phyloP scores from a whole-genome alignment of 331 rosid species.

The Acacia pycnantha region DNA sequence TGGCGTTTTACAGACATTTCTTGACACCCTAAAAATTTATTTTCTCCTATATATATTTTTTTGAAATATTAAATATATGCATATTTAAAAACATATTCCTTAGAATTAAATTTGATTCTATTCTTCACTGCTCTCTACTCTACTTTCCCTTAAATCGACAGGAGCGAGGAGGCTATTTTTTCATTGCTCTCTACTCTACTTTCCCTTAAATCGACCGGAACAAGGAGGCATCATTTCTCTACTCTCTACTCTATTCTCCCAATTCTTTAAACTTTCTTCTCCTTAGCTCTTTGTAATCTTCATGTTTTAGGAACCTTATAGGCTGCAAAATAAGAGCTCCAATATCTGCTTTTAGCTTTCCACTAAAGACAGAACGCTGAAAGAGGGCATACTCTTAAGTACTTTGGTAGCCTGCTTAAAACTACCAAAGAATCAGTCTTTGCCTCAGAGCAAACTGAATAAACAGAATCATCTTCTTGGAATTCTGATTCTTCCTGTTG shows the following conservation, averaged over 20 bases:
- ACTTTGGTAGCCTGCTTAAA: slow-evolving; percentile 48
- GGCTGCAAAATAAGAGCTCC: slow-evolving; percentile 54
- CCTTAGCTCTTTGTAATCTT: slow-evolving; percentile 62
- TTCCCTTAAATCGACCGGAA: too few relatives aligned
- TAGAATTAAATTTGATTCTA: too few relatives aligned
- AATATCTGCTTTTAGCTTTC: slow-evolving; percentile 64
- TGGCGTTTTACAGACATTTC: too few relatives aligned
- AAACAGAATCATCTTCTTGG: slow-evolving; percentile 38
- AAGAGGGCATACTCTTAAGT: slow-evolving; percentile 59
- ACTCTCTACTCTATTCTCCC: slow-evolving; percentile 51
- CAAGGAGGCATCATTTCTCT: too few relatives aligned
- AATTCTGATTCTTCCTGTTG: slow-evolving; percentile 53
- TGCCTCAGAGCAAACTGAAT: slow-evolving; percentile 37
- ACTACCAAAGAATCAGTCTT: slow-evolving; percentile 40
- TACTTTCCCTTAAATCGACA: too few relatives aligned
- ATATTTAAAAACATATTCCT: too few relatives aligned
- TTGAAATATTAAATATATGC: too few relatives aligned
- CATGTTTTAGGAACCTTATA: slow-evolving; percentile 49
- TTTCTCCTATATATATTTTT: too few relatives aligned
- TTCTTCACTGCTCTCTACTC: too few relatives aligned
- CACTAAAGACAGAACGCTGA: slow-evolving; percentile 49
- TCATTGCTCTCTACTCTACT: too few relatives aligned
- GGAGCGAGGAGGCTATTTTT: too few relatives aligned
- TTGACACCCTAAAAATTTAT: too few relatives aligned
- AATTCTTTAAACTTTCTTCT: slow-evolving; percentile 56